phyloP scores from a whole-genome alignment of 768 basidiomycete genomes.

The Lactarius quietus region DNA sequence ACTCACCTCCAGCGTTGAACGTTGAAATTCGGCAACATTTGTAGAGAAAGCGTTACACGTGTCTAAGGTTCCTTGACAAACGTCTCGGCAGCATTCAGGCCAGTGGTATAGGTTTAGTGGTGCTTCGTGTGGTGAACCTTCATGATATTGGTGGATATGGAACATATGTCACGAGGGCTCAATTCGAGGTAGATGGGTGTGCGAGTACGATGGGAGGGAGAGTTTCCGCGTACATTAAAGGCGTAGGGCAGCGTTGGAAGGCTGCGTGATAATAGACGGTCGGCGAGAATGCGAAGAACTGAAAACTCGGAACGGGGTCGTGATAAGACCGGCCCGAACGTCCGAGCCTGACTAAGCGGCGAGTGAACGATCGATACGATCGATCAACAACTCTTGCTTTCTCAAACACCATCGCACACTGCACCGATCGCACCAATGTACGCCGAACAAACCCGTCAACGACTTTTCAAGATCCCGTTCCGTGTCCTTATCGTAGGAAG shows the following conservation, averaged over 20 bases:
- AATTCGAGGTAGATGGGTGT: not conserved
- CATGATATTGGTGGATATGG: constrained; percentile 93
- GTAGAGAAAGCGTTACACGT: constrained; percentile 77
- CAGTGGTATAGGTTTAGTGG: constrained; percentile 90
- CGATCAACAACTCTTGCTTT: no score
- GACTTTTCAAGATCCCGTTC: no score
- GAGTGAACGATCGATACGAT: no score
- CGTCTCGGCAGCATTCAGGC: constrained; percentile 88
- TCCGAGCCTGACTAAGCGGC: no score
- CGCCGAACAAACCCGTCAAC: no score
- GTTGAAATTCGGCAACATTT: constrained; percentile 90
- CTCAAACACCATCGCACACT: no score
- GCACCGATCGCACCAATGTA: no score
- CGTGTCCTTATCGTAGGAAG: no score
- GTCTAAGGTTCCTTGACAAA: constrained; percentile 62
- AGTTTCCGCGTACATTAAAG: constrained; percentile 55
- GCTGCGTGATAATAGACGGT: constrained; percentile 58
- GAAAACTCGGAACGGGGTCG: constrained; percentile 40
- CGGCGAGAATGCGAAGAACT: constrained; percentile 44
- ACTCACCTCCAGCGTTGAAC: constrained; percentile 90
- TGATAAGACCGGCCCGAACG: no score
- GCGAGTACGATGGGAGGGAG: constrained; percentile 21
- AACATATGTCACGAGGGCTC: constrained; percentile 93
- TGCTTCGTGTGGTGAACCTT: constrained; percentile 89
- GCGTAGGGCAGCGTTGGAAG: constrained; percentile 77